Base-by-base conservation (phyloP, 768 basidiomycete species). In the Gloeopeniophorella convolvens region DNA sequence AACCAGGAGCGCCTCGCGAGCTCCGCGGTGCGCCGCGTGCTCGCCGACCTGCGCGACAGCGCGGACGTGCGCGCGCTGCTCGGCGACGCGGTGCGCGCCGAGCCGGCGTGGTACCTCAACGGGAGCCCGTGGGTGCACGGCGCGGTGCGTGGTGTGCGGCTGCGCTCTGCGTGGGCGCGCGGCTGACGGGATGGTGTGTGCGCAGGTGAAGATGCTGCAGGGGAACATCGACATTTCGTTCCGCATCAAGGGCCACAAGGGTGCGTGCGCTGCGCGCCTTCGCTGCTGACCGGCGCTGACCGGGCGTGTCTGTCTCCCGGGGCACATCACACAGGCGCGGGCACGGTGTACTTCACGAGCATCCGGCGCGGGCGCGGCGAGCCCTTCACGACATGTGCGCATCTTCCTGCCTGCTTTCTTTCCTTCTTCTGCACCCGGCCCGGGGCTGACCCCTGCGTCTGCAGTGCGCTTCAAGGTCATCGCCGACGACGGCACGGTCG, bases 321-420 rank as follows among this genome's bases (percentile, higher is more conserved):
- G n/a, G n/a, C n/a, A n/a, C n/a, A n/a, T n/a, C 18, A 15, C 24
- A 13, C 36, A 88, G 86, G 77, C 18, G 72, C 79, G 16, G 88
- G 88, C 5, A 90, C 85, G 15, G 64, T 89, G 2, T 89, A 90
- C 61, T 90, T 89, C 63, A 89, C 87, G 2, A 89, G 85, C 63
- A 83, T 90, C 48, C 75, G 88, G 35, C 83, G 79, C 67, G 78
- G 74, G 13, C 89, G 88, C 60, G 86, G 85, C 8, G 68, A 75
- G 33, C 76, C 76, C 1, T 89, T 85, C 63, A 79, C 75, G 28
- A 80, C 83, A 3, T 61, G 85, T 90, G 64, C 54, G 83, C 75
- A 13, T 11, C n/a, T 34, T 31, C 31, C 42, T 42, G 48, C 33
- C n/a, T 11, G 11, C 18, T 12, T n/a, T 18, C 30, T 16, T 2